These are phyloP conservation scores for Passiflora organensis DNA, from an alignment of 345 rosid genomes.

Conservation along the genomic window DNA sequence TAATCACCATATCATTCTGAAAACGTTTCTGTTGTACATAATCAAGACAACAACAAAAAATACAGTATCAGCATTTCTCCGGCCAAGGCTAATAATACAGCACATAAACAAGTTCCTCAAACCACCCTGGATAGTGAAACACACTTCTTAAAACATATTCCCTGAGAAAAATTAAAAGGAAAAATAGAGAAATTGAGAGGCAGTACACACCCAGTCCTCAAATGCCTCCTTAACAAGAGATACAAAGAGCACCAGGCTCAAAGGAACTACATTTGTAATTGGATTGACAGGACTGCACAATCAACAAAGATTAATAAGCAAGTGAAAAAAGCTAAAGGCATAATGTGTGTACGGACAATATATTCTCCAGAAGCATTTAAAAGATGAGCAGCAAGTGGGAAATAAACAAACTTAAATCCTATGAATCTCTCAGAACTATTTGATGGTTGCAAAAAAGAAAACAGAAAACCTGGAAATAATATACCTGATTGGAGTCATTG, in stretches of 20 bases:
- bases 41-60: conserved; percentile 17
- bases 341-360: neutral
- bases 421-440: too few relatives aligned
- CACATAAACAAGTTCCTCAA: neutral
- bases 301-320: too few relatives aligned
- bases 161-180: conserved; percentile 11
- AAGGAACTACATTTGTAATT: conserved; percentile 84
- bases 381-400: too few relatives aligned
- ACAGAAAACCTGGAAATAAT: neutral
- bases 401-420: too few relatives aligned
- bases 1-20: conserved; percentile 92
- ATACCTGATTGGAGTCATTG: conserved; percentile 95
- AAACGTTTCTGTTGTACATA: conserved; percentile 73
- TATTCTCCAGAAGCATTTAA: neutral
- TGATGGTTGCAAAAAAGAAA: too few relatives aligned
- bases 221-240: conserved; percentile 98
- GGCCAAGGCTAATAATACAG: neutral
- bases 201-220: conserved; percentile 86
- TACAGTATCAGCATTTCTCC: conserved; percentile 13
- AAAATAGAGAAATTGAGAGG: conserved; percentile 13
- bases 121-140: conserved; percentile 2
- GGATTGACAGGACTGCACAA: conserved; percentile 94
- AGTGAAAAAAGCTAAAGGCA: too few relatives aligned
- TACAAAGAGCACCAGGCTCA: conserved; percentile 88
- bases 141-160: conserved; percentile 3